Conservation (phyloP, 1,284 basidiomycete species). For the Ganoderma lucidum region DNA sequence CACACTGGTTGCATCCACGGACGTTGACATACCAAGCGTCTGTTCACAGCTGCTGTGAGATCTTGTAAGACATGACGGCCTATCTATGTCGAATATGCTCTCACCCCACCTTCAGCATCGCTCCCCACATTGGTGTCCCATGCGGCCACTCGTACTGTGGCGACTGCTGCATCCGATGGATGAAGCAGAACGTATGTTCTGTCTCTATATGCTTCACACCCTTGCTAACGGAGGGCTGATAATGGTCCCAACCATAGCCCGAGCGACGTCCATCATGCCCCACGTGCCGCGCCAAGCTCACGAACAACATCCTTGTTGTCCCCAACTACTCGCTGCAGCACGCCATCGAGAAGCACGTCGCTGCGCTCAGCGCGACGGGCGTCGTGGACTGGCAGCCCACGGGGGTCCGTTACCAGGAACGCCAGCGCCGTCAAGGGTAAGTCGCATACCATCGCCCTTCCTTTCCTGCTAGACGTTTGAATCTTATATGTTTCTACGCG, state of each 20-base stretch:
- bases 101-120: conserved; percentile 33
- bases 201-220: background rate
- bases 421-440: conserved; percentile 5
- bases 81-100: background rate
- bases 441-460: background rate
- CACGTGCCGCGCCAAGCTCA: conserved; percentile 39
- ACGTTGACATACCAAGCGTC: background rate
- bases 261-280: conserved; percentile 40
- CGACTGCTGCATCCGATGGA: conserved; percentile 42
- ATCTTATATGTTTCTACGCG: no score
- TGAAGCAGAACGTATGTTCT: conserved; percentile 37
- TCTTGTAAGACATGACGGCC: conserved; percentile 37
- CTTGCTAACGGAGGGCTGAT: background rate
- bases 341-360: conserved; percentile 40
- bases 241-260: background rate
- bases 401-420: conserved; percentile 29
- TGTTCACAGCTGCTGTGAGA: conserved; percentile 41
- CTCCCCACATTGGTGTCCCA: conserved; percentile 41
- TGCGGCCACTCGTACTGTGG: conserved; percentile 47
- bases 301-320: conserved; percentile 35
- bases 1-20: background rate
- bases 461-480: no score
- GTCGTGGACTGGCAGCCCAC: conserved; percentile 39
- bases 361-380: conserved; percentile 36
- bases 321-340: conserved; percentile 44